phyloP scores from a whole-genome alignment of 768 basidiomycete genomes.

The Panaeolus papilionaceus region DNA sequence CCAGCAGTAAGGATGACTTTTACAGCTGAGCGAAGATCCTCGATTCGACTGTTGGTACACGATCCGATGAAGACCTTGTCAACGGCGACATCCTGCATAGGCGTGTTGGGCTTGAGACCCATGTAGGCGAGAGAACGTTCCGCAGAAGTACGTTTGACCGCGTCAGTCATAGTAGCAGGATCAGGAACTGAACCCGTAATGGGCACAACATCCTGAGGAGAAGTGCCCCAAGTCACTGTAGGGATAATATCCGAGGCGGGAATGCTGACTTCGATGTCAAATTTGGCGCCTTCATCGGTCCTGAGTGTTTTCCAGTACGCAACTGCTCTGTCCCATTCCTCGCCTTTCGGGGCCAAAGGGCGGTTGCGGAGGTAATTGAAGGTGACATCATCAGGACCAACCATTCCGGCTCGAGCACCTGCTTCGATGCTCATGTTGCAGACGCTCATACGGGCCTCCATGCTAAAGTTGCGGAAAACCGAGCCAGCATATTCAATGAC shows the following conservation, averaged over 20 bases:
- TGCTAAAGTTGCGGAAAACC: conserved; percentile 81
- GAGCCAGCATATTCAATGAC: conserved; percentile 94
- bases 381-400: conserved; percentile 88
- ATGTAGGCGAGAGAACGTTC: conserved; percentile 85
- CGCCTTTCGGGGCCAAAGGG: conserved; percentile 83
- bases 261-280: conserved; percentile 83
- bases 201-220: conserved; percentile 85
- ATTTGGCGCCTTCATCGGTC: conserved; percentile 83
- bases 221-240: conserved; percentile 93
- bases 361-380: conserved; percentile 84
- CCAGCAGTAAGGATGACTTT: conserved; percentile 78
- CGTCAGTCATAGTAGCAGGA: conserved; percentile 68
- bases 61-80: conserved; percentile 96
- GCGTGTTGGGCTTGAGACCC: conserved; percentile 81
- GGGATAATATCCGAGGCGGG: conserved; percentile 86
- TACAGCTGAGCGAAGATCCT: conserved; percentile 89
- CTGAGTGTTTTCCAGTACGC: conserved; percentile 86
- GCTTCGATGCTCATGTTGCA: conserved; percentile 98
- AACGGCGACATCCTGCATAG: conserved; percentile 78
- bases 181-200: conserved; percentile 86
- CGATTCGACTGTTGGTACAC: conserved; percentile 94
- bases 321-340: conserved; percentile 84
- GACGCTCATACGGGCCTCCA: conserved; percentile 91
- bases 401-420: conserved; percentile 92
- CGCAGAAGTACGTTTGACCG: conserved; percentile 69